Base-by-base conservation (phyloP, 345 rosid genomes). In the Citrus mangshanensis region DNA sequence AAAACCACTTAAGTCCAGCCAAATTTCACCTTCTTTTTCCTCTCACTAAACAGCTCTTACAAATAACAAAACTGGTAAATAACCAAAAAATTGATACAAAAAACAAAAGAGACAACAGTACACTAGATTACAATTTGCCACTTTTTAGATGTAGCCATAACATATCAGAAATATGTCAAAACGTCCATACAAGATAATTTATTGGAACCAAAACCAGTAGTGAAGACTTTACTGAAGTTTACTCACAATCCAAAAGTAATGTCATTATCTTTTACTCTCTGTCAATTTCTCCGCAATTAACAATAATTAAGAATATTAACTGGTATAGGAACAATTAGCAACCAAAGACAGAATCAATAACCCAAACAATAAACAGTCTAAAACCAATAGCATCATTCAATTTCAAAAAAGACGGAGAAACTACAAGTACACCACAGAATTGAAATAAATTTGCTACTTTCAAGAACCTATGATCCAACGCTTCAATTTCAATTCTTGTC, bases 321-420 rank as follows among this genome's bases (percentile, higher is more conserved):
- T 27, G 18, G 16, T 25, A 46, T 1, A 32, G 0, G 19, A 58
- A 34, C 75, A 58, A 35, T 35, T 73, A 24, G 65, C 28, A 28
- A 32, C 21, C 42, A 49, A 40, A 64, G 7, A 46, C 7, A 9
- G 49, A 30, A 64, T 30, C 9, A 49, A 75, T 12, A 49, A 64
- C 9, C 62, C 62, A 30, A 64, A 60, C 42, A 62, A 74, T 55
- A 62, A 21, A 74, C 60, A 16, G 38, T 2, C 40, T 40, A 4
- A 65, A 74, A n/a, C 49, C 46, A 25, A 25, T 19, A 37, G 38
- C 55, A 60, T 30, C 60, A 46, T 74, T 74, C 78, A 63, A 40
- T 74, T 40, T 60, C 40, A 22, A 32, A 40, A 49, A 49, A 35
- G n/a, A 75, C 51, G 2, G n/a, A 30, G 56, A 75, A 32, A 75